Percentiles rank a stretch among this genome's conserved stretches.
Evolutionary conservation across 306 rosid species (phyloP).

Genomic region (Castanospermum australe): DNA sequence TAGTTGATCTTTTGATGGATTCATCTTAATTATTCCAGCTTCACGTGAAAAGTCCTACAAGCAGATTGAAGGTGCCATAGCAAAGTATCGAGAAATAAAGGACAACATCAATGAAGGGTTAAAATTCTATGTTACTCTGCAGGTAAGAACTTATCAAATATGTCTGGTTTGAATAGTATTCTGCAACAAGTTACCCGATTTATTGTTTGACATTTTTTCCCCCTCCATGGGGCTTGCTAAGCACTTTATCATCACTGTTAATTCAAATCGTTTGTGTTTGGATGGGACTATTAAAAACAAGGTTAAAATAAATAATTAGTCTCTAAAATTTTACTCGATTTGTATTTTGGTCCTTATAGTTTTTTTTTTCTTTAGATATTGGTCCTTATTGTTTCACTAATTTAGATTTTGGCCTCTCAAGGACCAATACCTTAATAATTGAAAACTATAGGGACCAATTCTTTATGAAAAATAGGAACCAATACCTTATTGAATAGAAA

Average conservation of each 20-base stretch:
- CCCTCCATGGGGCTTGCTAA: not conserved
- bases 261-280: not conserved
- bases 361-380: too few species aligned
- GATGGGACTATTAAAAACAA: too few species aligned
- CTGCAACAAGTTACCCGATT: not conserved
- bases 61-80: slow-evolving; percentile 95
- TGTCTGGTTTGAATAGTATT: slow-evolving; percentile 14
- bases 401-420: too few species aligned
- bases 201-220: not conserved
- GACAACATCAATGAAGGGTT: slow-evolving; percentile 94
- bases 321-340: too few species aligned
- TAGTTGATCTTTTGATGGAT: slow-evolving; percentile 29
- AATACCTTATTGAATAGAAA: too few species aligned
- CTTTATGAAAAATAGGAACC: too few species aligned
- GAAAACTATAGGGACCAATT: too few species aligned
- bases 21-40: slow-evolving; percentile 47
- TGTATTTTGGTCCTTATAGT: too few species aligned
- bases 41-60: slow-evolving; percentile 92
- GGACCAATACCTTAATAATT: too few species aligned
- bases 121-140: slow-evolving; percentile 87
- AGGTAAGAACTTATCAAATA: slow-evolving; percentile 45
- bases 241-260: not conserved
- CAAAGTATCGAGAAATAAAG: slow-evolving; percentile 85
- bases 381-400: too few species aligned
- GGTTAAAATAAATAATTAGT: too few species aligned